phyloP scores from a whole-genome alignment of 2,329 filamentous ascomycete genomes.

The Penicillium sp. region DNA sequence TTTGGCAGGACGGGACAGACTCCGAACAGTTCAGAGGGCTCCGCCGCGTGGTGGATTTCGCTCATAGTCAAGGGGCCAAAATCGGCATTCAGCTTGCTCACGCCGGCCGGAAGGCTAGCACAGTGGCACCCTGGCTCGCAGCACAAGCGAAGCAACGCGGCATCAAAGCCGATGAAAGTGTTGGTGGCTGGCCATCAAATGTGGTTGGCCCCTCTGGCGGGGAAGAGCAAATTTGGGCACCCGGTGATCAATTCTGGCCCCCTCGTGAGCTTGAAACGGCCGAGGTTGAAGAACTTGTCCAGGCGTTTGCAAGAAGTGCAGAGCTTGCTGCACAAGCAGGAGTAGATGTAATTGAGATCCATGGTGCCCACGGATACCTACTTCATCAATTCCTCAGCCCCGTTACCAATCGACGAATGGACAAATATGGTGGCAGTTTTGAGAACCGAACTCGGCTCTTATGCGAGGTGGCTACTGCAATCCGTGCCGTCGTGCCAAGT shows the following conservation, averaged over 20 bases:
- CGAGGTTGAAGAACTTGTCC: slow-evolving; percentile 66
- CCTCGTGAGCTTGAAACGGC: slow-evolving; percentile 66
- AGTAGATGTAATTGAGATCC: slow-evolving; percentile 75
- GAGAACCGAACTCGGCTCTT: slow-evolving; percentile 66
- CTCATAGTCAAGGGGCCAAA: slow-evolving; percentile 73
- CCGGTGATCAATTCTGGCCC: slow-evolving; percentile 61
- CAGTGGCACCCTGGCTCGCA: slow-evolving; percentile 51
- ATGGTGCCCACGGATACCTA: slow-evolving; percentile 76
- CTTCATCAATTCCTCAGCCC: slow-evolving; percentile 69
- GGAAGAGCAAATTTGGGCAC: slow-evolving; percentile 57
- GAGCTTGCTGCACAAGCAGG: slow-evolving; percentile 65
- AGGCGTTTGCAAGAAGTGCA: slow-evolving; percentile 59
- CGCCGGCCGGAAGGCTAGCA: slow-evolving; percentile 66
- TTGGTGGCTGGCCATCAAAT: slow-evolving; percentile 56
- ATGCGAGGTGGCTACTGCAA: slow-evolving; percentile 63
- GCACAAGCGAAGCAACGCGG: slow-evolving; percentile 18
- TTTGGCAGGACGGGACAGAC: slow-evolving; percentile 69
- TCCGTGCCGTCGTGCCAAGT: slow-evolving; percentile 62
- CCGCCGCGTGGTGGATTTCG: slow-evolving; percentile 67
- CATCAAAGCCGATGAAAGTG: slow-evolving; percentile 48
- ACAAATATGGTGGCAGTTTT: slow-evolving; percentile 52
- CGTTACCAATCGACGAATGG: slow-evolving; percentile 64
- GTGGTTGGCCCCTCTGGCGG: slow-evolving; percentile 41
- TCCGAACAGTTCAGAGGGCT: slow-evolving; percentile 68
- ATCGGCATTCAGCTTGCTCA: slow-evolving; percentile 79